Conservation (phyloP, 176 grass and related monocot genomes). For the Oryza meyeriana region DNA sequence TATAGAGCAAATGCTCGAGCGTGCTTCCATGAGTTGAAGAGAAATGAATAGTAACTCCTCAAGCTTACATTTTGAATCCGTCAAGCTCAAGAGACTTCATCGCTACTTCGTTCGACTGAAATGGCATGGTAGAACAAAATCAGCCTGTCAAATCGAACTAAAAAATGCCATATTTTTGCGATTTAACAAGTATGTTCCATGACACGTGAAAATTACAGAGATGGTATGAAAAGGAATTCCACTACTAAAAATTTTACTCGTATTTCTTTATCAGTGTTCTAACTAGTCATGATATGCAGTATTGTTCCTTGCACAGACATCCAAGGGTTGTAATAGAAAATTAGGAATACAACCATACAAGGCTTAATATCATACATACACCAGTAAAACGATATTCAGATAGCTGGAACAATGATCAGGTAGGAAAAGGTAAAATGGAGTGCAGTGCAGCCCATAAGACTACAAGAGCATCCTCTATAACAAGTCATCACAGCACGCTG, state of each 20-base stretch:
- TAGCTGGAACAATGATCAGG: background rate
- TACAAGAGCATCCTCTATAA: background rate
- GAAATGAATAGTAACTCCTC: background rate
- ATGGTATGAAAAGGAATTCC: background rate
- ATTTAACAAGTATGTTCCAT: background rate
- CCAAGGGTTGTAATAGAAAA: background rate
- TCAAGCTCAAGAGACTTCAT: conserved; percentile 64
- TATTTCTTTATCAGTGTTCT: background rate
- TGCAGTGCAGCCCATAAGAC: background rate
- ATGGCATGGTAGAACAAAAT: background rate
- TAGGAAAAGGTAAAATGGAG: background rate
- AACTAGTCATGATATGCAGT: background rate
- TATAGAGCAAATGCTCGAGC: background rate
- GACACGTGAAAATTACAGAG: background rate
- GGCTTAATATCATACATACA: background rate
- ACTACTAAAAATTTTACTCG: background rate
- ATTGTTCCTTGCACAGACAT: background rate
- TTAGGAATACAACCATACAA: background rate
- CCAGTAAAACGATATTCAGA: background rate
- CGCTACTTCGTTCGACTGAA: conserved; percentile 52
- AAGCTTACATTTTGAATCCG: conserved; percentile 69
- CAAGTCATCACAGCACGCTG: background rate
- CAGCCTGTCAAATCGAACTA: conserved; percentile 1
- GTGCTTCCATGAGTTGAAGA: background rate
- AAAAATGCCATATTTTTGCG: background rate